A percentile compares a stretch with the other conserved stretches of the same genome.
Evolutionary conservation across 306 rosid genomes (phyloP).

Genomic region (Cajanus cajan): DNA sequence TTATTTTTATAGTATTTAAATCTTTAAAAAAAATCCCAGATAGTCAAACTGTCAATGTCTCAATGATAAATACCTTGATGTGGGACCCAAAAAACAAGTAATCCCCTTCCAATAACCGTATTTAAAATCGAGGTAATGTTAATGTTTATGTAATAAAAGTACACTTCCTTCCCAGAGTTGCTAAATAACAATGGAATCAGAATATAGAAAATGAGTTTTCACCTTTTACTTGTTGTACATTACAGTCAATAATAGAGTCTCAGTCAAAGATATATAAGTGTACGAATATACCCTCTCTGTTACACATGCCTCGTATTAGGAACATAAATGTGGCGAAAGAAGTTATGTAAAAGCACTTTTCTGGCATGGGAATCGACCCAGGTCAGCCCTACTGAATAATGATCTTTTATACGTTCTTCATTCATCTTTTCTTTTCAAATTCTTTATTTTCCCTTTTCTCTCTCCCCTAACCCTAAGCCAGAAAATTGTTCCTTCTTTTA

Average conservation of each 20-base stretch:
- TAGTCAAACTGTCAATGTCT: too few relatives aligned
- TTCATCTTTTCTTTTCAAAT: background rate
- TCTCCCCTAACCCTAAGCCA: background rate
- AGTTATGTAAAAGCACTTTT: slow-evolving; percentile 18
- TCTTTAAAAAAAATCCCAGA: too few relatives aligned
- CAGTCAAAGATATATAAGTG: slow-evolving; percentile 31
- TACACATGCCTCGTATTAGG: background rate
- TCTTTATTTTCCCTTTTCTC: background rate
- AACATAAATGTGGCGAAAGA: background rate
- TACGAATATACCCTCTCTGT: slow-evolving; percentile 20
- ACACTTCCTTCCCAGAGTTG: background rate
- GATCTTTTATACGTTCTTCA: background rate
- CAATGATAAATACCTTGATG: too few relatives aligned
- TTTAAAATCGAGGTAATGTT: too few relatives aligned
- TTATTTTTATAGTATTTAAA: too few relatives aligned
- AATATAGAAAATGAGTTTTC: background rate
- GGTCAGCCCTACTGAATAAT: slow-evolving; percentile 13
- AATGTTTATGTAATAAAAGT: background rate
- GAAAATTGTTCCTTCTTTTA: slow-evolving; percentile 31
- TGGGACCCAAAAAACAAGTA: too few relatives aligned
- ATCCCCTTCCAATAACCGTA: too few relatives aligned
- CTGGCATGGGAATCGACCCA: slow-evolving; percentile 21
- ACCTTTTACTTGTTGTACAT: background rate
- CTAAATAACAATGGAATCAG: slow-evolving; percentile 2
- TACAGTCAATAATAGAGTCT: slow-evolving; percentile 15